A percentile compares a stretch with the other conserved stretches of the same genome.
Evolutionary conservation across 768 basidiomycete species (phyloP).

Genomic region (Termitomyces eurrhizus): DNA sequence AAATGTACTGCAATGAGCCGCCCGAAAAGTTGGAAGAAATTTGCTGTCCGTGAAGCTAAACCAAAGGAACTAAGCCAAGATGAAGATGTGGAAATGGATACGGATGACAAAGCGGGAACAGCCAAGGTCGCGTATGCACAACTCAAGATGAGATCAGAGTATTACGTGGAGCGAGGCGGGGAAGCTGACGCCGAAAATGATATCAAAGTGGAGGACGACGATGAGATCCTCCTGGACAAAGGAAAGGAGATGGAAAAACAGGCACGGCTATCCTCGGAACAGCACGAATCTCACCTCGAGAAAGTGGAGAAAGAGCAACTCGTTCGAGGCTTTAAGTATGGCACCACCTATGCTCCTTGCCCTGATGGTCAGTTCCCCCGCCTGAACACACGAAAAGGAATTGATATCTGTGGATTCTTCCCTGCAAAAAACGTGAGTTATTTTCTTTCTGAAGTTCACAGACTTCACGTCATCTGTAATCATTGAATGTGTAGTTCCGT

Average conservation of each 20-base stretch:
- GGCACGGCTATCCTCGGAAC: constrained; percentile 24
- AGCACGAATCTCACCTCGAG: constrained; percentile 35
- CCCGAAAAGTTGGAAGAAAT: constrained; percentile 80
- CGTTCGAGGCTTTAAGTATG: constrained; percentile 83
- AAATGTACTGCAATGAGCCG: constrained; percentile 74
- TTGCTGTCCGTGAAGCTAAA: constrained; percentile 36
- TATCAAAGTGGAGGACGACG: constrained; percentile 36
- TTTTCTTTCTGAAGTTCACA: neutral
- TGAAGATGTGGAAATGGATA: constrained; percentile 23
- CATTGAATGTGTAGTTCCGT: constrained; percentile 54
- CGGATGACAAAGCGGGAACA: constrained; percentile 29
- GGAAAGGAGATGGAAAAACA: constrained; percentile 18
- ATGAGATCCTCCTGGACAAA: constrained; percentile 23
- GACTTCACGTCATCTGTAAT: neutral
- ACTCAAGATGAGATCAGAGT: constrained; percentile 50
- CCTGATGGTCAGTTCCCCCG: constrained; percentile 80
- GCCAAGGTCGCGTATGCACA: constrained; percentile 35
- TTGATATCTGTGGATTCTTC: constrained; percentile 89
- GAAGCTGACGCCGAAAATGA: constrained; percentile 38
- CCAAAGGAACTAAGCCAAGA: constrained; percentile 22
- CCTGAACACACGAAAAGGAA: constrained; percentile 74
- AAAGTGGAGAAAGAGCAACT: constrained; percentile 78
- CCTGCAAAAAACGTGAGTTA: constrained; percentile 53
- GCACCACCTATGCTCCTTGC: constrained; percentile 81
- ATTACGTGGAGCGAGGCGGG: constrained; percentile 46